Evolutionary conservation across 192 early-diverging fungal genomes (phyloP).

Genomic region (Coemansia sp.): DNA sequence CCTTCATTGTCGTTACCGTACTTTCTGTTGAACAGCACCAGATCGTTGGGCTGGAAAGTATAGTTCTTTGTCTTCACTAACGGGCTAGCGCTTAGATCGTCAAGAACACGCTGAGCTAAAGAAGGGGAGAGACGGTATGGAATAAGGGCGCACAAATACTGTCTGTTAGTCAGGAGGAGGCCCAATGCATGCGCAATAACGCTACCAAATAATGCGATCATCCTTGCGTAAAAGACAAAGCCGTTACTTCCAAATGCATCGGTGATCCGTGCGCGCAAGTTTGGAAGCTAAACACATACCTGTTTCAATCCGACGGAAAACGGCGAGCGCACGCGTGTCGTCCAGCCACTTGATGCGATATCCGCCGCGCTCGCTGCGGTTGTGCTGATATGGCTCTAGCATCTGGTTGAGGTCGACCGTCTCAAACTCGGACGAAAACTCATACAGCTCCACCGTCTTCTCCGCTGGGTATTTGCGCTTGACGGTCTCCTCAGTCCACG

Average conservation of each 20-base stretch:
- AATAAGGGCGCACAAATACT: not conserved
- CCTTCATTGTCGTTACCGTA: conserved; percentile 24
- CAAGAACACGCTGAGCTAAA: conserved; percentile 53
- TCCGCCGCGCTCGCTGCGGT: conserved; percentile 53
- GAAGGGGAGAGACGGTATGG: not conserved
- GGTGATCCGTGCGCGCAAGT: not conserved
- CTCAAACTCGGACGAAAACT: conserved; percentile 57
- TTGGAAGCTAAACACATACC: conserved; percentile 22
- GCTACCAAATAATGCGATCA: not conserved
- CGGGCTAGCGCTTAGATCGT: conserved; percentile 43
- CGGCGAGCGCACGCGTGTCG: conserved; percentile 54
- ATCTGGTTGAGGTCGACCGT: conserved; percentile 58
- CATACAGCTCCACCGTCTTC: conserved; percentile 55
- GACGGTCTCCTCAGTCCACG: conserved; percentile 55
- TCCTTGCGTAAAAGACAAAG: not conserved
- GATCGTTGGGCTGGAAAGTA: conserved; percentile 38
- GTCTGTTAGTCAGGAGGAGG: not conserved
- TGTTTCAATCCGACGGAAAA: conserved; percentile 57
- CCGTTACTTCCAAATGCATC: not conserved
- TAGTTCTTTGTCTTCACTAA: conserved; percentile 51
- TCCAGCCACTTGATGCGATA: conserved; percentile 60
- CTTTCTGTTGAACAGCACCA: conserved; percentile 55
- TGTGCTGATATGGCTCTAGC: conserved; percentile 60
- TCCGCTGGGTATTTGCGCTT: conserved; percentile 57
- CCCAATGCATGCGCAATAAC: not conserved